phyloP scores from a whole-genome alignment of 225 moss, liverwort and hornwort genomes.

The Rhytidiadelphus loreus region DNA sequence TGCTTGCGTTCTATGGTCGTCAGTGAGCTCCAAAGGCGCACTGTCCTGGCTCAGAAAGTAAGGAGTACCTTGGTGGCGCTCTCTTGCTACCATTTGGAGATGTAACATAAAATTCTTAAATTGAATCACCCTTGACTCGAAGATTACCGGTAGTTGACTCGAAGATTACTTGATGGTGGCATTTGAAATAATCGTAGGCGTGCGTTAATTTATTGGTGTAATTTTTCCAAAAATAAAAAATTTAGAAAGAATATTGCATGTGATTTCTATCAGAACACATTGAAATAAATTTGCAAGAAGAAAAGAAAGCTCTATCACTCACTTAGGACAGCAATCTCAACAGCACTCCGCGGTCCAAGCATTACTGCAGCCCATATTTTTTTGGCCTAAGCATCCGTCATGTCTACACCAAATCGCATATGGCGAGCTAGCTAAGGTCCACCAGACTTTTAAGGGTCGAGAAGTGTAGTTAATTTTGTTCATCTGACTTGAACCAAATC shows the following conservation, averaged over 20 bases:
- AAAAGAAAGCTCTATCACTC: too few relatives aligned
- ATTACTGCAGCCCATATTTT: too few relatives aligned
- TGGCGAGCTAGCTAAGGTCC: too few relatives aligned
- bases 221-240: background rate
- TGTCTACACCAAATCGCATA: background rate
- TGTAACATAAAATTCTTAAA: background rate
- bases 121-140: background rate
- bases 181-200: background rate
- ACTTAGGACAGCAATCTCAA: too few relatives aligned
- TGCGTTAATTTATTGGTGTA: background rate
- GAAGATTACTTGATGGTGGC: background rate
- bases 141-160: background rate
- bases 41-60: background rate
- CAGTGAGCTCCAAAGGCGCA: too few relatives aligned
- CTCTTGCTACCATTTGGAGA: background rate
- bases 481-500: background rate
- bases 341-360: too few relatives aligned
- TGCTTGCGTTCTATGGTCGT: too few relatives aligned
- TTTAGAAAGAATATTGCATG: background rate
- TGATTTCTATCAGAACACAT: too few relatives aligned
- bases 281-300: too few relatives aligned
- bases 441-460: background rate
- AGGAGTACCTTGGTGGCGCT: background rate
- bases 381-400: background rate
- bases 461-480: background rate